These are phyloP conservation scores for Fusarium sp. DNA, from an alignment of 2,329 filamentous ascomycete genomes.

Conservation along the genomic window DNA sequence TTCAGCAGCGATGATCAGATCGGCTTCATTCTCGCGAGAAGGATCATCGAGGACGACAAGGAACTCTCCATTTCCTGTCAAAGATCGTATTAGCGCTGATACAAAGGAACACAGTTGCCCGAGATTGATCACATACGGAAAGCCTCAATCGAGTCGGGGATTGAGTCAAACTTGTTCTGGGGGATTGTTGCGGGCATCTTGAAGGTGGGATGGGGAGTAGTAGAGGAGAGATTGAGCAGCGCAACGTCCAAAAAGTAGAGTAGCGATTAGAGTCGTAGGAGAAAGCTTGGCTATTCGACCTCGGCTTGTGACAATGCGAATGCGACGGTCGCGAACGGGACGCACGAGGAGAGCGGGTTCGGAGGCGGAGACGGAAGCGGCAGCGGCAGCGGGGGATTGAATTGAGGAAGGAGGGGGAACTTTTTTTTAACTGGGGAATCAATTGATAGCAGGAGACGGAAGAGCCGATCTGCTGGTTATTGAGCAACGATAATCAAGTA, in stretches of 20 bases:
- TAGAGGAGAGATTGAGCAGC: slow-evolving; percentile 8
- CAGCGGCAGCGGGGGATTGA: slow-evolving; percentile 23
- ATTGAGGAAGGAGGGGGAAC: slow-evolving; percentile 27
- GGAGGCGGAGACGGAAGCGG: slow-evolving; percentile 39
- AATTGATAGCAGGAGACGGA: not conserved
- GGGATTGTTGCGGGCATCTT: slow-evolving; percentile 66
- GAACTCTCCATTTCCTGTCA: slow-evolving; percentile 82
- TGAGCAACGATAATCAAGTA: not conserved
- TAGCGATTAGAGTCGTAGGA: slow-evolving; percentile 1
- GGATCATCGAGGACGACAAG: slow-evolving; percentile 95
- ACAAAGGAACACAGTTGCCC: not conserved
- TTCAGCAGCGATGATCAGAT: slow-evolving; percentile 93
- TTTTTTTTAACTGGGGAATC: slow-evolving; percentile 21
- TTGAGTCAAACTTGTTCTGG: slow-evolving; percentile 69
- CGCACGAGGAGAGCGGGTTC: slow-evolving; percentile 40
- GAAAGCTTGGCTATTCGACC: slow-evolving; percentile 25
- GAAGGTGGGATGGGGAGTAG: slow-evolving; percentile 4
- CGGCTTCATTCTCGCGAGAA: slow-evolving; percentile 96
- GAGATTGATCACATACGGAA: slow-evolving; percentile 65
- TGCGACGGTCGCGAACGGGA: slow-evolving; percentile 37
- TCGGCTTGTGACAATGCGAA: slow-evolving; percentile 35
- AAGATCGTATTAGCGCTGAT: slow-evolving; percentile 24
- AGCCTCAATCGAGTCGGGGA: slow-evolving; percentile 72
- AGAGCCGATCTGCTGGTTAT: slow-evolving; percentile 21
- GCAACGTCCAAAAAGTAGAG: slow-evolving; percentile 1